A percentile compares a stretch with the other conserved stretches of the same genome.
These are phyloP conservation scores for Coemansia sp. DNA, from an alignment of 192 early-diverging fungal genomes.

Conservation along the genomic window DNA sequence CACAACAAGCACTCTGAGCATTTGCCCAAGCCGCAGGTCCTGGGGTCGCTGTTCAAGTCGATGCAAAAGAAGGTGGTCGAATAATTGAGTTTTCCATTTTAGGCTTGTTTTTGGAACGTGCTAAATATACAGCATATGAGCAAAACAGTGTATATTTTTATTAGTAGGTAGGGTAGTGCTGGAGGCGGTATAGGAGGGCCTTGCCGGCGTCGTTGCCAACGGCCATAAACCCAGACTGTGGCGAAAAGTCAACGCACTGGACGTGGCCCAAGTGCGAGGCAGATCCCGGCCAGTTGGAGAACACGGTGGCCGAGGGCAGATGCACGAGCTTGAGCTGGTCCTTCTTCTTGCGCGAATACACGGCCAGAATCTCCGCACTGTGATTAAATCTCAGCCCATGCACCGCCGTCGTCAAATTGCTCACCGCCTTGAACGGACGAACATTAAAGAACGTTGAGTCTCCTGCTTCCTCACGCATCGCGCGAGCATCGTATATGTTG, in stretches of 20 bases:
- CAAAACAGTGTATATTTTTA: not conserved
- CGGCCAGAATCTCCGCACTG: conserved; percentile 78
- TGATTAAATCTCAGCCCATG: conserved; percentile 77
- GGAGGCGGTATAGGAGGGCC: conserved; percentile 80
- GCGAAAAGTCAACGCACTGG: conserved; percentile 79
- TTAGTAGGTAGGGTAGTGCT: conserved; percentile 57
- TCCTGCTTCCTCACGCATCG: conserved; percentile 11
- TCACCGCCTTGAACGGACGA: conserved; percentile 71
- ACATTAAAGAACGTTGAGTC: conserved; percentile 48
- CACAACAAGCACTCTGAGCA: conserved; percentile 29
- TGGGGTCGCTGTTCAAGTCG: conserved; percentile 30
- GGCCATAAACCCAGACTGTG: conserved; percentile 85
- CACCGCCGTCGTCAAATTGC: conserved; percentile 85
- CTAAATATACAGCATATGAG: not conserved
- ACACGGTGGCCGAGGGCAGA: conserved; percentile 76
- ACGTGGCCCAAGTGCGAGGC: conserved; percentile 83
- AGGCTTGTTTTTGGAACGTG: not conserved
- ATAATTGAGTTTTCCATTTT: conserved; percentile 4
- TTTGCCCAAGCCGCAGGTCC: conserved; percentile 23
- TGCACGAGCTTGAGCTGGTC: conserved; percentile 84
- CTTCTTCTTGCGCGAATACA: conserved; percentile 70
- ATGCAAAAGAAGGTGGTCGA: conserved; percentile 21
- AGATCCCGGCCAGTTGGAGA: conserved; percentile 91
- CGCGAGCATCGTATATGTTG: conserved; percentile 75
- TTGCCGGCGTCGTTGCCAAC: conserved; percentile 90